Evolutionary conservation across 1,284 basidiomycete species (phyloP), one percentile per base, ranked within the genome.

Genomic region (Ustilago bromivora): DNA sequence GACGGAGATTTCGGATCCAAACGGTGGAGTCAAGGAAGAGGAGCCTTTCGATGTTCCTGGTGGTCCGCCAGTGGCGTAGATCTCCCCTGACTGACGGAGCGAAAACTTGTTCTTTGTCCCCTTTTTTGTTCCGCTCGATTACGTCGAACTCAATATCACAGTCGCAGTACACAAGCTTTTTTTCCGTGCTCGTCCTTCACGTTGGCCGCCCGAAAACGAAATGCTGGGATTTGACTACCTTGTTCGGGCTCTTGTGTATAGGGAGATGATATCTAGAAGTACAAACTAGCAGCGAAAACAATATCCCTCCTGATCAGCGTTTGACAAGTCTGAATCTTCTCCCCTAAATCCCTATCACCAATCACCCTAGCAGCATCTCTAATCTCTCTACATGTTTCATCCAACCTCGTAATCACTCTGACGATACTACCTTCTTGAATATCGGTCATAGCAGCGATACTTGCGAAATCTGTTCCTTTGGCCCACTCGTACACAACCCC

Each of bases 401-500:
- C 97, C 59, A 99, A 88, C 15, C 97, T 91, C 4, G 94, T 98
- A 84, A 99, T 99, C 58, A 94, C 93, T 49, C 97, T 91, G 12
- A 99, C 97, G 74, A 99, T 96, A 0, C 95, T 97, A 0, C 97
- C 97, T 86, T 99, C 97, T 8, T 95, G 91, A 11, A 98, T 93
- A 84, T 99, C 97, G 0, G 97, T 99, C 71, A 99, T 88, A 8
- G 90, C 88, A 1, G 94, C 95, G 81, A 99, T 97, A 84, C 98
- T 92, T 79, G 94, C 92, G 86, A 99, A 99, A 0, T 96, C 96
- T 92, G 96, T 97, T 62, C 97, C 97, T 84, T 93, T 93, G 0
- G 97, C 96, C 97, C 97, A 99, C 86, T 98, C 95, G 86, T 98
- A 98, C 9, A 98, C 96, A 0, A 98, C 96, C 83, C 97, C 94